Conservation (phyloP, 495 filamentous ascomycete species). For the Penicillium macrosclerotiorum region DNA sequence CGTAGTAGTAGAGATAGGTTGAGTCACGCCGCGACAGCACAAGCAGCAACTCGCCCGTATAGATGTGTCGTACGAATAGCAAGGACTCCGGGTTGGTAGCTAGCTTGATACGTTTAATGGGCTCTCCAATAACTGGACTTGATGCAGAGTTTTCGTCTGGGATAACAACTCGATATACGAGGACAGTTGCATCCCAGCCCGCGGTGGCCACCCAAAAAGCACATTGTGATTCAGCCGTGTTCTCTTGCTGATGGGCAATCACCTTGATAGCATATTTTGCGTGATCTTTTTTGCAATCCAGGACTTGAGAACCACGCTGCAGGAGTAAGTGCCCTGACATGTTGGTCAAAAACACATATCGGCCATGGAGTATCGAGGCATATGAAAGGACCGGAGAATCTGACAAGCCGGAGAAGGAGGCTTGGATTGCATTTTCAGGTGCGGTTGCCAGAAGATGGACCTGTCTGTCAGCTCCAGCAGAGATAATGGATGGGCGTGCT, state of each 20-base stretch:
- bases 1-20: conserved; percentile 60
- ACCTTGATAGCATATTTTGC: conserved; percentile 62
- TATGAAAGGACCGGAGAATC: conserved; percentile 61
- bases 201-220: conserved; percentile 56
- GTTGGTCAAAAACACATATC: conserved; percentile 46
- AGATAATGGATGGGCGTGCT: conserved; percentile 34
- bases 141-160: conserved; percentile 1
- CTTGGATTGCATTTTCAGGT: conserved; percentile 19
- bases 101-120: conserved; percentile 49
- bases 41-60: conserved; percentile 44
- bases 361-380: conserved; percentile 28
- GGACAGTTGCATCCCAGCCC: conserved; percentile 62
- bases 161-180: conserved; percentile 45
- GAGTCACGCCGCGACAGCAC: conserved; percentile 60
- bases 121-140: conserved; percentile 28
- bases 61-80: conserved; percentile 50
- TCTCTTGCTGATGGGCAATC: conserved; percentile 33
- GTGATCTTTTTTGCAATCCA: conserved; percentile 57
- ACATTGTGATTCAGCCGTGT: background rate
- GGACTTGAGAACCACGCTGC: conserved; percentile 31
- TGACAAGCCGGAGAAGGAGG: conserved; percentile 41
- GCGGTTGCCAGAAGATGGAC: conserved; percentile 44
- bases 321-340: conserved; percentile 65
- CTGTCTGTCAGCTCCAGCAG: conserved; percentile 53
- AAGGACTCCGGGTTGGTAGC: conserved; percentile 62